Percentiles rank a stretch among this genome's conserved stretches.
These are phyloP conservation scores for Phytophthora melonis DNA, from an alignment of 352 stramenopile species.

Conservation along the genomic window DNA sequence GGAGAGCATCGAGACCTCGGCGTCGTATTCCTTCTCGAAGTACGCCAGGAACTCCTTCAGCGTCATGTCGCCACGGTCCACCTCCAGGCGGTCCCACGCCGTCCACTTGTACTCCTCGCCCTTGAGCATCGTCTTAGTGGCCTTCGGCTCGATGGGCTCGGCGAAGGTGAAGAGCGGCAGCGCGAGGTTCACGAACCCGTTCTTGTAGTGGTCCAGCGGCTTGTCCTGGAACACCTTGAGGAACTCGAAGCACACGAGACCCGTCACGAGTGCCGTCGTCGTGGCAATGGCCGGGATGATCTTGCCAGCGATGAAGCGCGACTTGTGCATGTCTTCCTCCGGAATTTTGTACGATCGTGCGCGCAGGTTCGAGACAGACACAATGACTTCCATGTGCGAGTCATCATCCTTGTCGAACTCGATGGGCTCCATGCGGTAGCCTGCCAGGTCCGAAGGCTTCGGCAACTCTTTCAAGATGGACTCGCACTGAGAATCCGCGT, in stretches of 20 bases:
- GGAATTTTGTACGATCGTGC: conserved; percentile 99
- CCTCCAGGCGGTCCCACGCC: conserved; percentile 97
- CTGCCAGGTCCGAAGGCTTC: conserved; percentile 77
- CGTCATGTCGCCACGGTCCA: conserved; percentile 96
- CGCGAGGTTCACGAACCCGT: conserved; percentile 98
- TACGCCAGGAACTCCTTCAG: conserved; percentile 96
- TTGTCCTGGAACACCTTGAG: conserved; percentile 95
- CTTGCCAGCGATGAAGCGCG: conserved; percentile 99
- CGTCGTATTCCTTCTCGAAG: conserved; percentile 96
- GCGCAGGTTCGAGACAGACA: conserved; percentile 97
- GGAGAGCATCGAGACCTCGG: conserved; percentile 98
- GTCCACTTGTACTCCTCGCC: conserved; percentile 98
- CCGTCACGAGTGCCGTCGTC: conserved; percentile 98
- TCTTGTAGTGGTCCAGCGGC: conserved; percentile 97
- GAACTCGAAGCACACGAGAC: conserved; percentile 98
- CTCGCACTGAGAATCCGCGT: conserved; percentile 77
- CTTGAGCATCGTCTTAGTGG: conserved; percentile 93
- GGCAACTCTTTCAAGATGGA: conserved; percentile 90
- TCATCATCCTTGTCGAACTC: conserved; percentile 99
- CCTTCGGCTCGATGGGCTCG: conserved; percentile 95
- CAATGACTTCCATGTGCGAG: conserved; percentile 98
- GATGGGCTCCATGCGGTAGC: conserved; percentile 94
- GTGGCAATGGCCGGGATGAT: conserved; percentile 99
- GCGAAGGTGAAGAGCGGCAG: conserved; percentile 98
- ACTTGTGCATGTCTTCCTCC: conserved; percentile 98